Conservation (phyloP, 2,329 filamentous ascomycete species). For the Trichoderma aggressivum region DNA sequence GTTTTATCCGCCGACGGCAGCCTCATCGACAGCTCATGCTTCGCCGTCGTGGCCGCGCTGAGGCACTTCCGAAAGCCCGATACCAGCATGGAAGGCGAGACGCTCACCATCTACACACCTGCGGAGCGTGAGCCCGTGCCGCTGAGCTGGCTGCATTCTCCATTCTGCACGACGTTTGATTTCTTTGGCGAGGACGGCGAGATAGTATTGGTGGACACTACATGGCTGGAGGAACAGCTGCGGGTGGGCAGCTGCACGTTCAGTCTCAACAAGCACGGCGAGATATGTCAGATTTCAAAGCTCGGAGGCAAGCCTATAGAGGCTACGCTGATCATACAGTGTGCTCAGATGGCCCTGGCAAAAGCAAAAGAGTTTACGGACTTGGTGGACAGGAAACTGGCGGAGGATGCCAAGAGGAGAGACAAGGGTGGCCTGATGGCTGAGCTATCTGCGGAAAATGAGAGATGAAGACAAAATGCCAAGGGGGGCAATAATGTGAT, state of each 20-base stretch:
- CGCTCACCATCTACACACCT: slow-evolving; percentile 77
- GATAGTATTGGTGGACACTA: slow-evolving; percentile 65
- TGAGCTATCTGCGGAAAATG: slow-evolving; percentile 80
- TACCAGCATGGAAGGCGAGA: slow-evolving; percentile 78
- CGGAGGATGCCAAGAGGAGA: slow-evolving; percentile 72
- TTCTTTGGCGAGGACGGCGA: slow-evolving; percentile 74
- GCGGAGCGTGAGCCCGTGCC: slow-evolving; percentile 87
- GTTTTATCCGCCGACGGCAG: slow-evolving; percentile 89
- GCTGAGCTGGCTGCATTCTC: slow-evolving; percentile 86
- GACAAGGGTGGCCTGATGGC: slow-evolving; percentile 76
- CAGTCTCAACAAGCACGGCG: slow-evolving; percentile 83
- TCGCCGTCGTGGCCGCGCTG: slow-evolving; percentile 82
- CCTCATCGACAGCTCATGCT: slow-evolving; percentile 78
- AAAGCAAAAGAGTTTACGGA: slow-evolving; percentile 79
- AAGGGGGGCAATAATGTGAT: slow-evolving; percentile 13
- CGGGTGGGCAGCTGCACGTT: slow-evolving; percentile 72
- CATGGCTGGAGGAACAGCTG: slow-evolving; percentile 71
- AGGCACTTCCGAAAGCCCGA: slow-evolving; percentile 91
- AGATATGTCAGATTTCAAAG: slow-evolving; percentile 89
- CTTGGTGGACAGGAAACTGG: slow-evolving; percentile 68
- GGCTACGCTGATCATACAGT: slow-evolving; percentile 72
- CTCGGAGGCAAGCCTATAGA: slow-evolving; percentile 80
- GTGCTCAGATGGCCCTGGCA: slow-evolving; percentile 67
- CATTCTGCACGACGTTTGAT: slow-evolving; percentile 85
- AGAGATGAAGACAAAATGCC: slow-evolving; percentile 44